Base-by-base conservation (phyloP, 108 stramenopile species). In the Cyclostephanos tholiformis region DNA sequence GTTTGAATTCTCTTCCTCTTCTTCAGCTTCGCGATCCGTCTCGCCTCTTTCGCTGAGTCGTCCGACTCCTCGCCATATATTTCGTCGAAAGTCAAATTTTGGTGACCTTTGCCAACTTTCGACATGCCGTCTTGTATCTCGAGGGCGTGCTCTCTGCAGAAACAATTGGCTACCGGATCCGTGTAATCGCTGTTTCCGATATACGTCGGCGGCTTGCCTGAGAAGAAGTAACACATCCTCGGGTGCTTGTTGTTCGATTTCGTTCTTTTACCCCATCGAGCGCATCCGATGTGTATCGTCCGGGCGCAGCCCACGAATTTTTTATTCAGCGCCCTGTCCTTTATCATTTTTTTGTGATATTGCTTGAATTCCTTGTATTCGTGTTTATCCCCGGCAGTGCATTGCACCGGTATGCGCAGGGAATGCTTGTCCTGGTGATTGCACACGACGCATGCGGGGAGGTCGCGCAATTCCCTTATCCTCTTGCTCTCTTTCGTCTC, bases 341-440 rank as follows among this genome's bases (percentile, higher is more conserved):
- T 55, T 0, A 26, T 55, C 9, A 27, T 9, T 26, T 26, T 25
- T 5, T 10, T 16, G 30, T 60, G 59, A 16, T 38, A 60, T 60
- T 60, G 10, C 35, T 60, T 60, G 30, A 65, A 61, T 3, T 63
- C 29, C 36, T 22, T 10, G 50, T 20, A 66, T 41, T 74, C 72
- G 32, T 14, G 25, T 38, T 27, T 14, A 66, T 74, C 48, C 36
- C 58, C 36, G 2, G 65, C 65, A 0, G 25, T 65, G 49, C 72
- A 74, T 56, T 74, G 72, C 16, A 74, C 23, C 19, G 72, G 63
- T 8, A 74, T 74, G 23, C 64, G 49, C 11, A 53, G 39, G 14
- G 27, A 29, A 14, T 57, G 55, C 30, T 35, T 68, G 52, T 68
- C 67, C 67, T 68, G 12, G 16, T 50, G 2, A 0, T 30, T 55